Evolutionary conservation across 345 rosid species (phyloP).

Genomic region (Hibiscus syriacus): DNA sequence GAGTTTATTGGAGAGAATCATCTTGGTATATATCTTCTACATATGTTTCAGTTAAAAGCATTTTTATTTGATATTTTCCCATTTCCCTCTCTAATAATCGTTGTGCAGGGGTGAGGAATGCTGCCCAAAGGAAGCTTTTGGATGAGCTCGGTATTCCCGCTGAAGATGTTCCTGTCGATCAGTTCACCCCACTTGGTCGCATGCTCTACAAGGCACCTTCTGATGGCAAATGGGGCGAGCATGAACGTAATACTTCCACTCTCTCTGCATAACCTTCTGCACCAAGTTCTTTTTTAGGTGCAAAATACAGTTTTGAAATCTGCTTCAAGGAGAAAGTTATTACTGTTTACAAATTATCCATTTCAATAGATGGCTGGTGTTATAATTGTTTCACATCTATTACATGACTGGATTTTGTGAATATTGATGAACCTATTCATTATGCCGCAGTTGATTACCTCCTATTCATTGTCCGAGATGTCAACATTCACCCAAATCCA

Average conservation of each 20-base stretch:
- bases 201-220: constrained; percentile 95
- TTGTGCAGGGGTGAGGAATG: constrained; percentile 71
- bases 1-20: constrained; percentile 65
- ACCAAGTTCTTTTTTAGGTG: neutral
- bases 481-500: constrained; percentile 57
- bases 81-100: neutral
- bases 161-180: constrained; percentile 81
- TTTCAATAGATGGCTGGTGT: neutral
- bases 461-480: constrained; percentile 78
- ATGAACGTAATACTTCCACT: constrained; percentile 56
- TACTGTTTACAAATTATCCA: neutral
- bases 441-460: constrained; percentile 76
- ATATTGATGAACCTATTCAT: neutral
- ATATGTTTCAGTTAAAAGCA: neutral
- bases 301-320: neutral
- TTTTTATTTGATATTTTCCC: neutral
- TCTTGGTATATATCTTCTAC: constrained; percentile 47
- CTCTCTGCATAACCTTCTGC: too few species aligned
- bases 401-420: neutral
- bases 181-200: constrained; percentile 69
- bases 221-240: constrained; percentile 98
- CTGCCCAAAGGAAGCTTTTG: constrained; percentile 95
- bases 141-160: constrained; percentile 96
- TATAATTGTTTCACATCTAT: too few species aligned
- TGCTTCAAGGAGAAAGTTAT: neutral